Base-by-base conservation (phyloP, 352 stramenopile species). In the Pythium myriotylum region DNA sequence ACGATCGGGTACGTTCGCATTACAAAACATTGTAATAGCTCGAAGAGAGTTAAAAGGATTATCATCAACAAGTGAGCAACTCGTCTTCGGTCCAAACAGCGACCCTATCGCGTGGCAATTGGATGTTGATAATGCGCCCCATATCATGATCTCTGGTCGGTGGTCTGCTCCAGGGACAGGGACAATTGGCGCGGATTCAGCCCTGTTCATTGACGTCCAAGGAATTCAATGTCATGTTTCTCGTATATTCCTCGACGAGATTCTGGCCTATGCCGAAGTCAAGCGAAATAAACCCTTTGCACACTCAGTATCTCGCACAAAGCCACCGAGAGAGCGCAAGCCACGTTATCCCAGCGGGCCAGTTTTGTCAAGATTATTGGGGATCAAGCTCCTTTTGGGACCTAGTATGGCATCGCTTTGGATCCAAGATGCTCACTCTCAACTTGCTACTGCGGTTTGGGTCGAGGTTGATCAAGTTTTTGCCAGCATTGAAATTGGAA, bases 61-160 rank as follows among this genome's bases (percentile, higher is more conserved):
- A 6, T 37, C 2, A 13, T 56, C 20, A 32, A 23, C 29, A 45
- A 58, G 17, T 60, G 86, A 94, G 78, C 69, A 88, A 63, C 73
- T 93, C 16, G 57, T 94, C 1, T 81, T 92, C 65, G 86, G 81
- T 14, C 77, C 73, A 7, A 77, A 84, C 61, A 71, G 60, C 16
- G 86, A 94, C 42, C 86, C 86, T 55, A 74, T 64, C 20, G 57
- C 85, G 33, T 94, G 86, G 86, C 84, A 92, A 65, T 41, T 91
- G 10, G 64, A 68, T 35, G 73, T 88, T 13, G 81, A 89, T 16
- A 93, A 88, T 24, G 86, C 86, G 35, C 78, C 80, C 14, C 80
- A 92, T 22, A 90, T 88, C 32, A 29, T 92, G 7, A 43, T 94
- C 39, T 76, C 76, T 39, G 75, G 72, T 33, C 65, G 79, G 10